Evolutionary conservation across 208 protist species (phyloP), one percentile per base, ranked within the genome.

Genomic region (Borovskyia barvae): DNA sequence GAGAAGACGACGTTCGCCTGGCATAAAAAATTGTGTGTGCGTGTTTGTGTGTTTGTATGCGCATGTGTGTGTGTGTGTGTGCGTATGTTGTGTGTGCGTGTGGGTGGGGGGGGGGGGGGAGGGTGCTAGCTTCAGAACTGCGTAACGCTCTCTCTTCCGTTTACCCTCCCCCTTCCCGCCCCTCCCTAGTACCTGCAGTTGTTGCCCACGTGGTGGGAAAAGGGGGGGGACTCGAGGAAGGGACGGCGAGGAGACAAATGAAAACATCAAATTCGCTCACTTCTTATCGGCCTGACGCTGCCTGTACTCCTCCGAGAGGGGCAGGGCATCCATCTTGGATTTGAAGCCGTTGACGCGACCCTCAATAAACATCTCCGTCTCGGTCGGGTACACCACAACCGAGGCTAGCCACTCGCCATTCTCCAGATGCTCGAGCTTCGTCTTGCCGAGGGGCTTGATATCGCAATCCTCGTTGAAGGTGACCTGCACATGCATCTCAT

Each of bases 321-420:
- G 81, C 17, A 81, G 47, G n/a, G 82, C 85, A 51, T 85, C 77
- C 75, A 88, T 87, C 75, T 87, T 91, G n/a, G 66, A 63, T 68
- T 80, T 79, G 65, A 84, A 84, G 46, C 85, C 83, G 64, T 86
- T 90, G 51, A 92, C 82, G 24, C 53, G 56, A 24, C 90, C 90
- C 48, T 87, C 71, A 51, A 93, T 85, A 68, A 95, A 93, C 75
- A 90, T 66, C 64, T 85, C 80, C 30, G 86, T 95, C 69, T 89
- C 72, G 25, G 40, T 48, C 14, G 90, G 90, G 41, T 82, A 75
- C 48, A 95, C 85, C 8, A 86, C 72, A 8, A 93, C 56, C 3
- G 69, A 58, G 14, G 75, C 87, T 53, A 85, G 19, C 50, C 62
- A 81, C 57, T 87, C 80, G 7, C 87, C 82, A 29, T 45, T 71